These are phyloP conservation scores for Boletus bicolor DNA, from an alignment of 768 basidiomycete genomes.

Conservation along the genomic window DNA sequence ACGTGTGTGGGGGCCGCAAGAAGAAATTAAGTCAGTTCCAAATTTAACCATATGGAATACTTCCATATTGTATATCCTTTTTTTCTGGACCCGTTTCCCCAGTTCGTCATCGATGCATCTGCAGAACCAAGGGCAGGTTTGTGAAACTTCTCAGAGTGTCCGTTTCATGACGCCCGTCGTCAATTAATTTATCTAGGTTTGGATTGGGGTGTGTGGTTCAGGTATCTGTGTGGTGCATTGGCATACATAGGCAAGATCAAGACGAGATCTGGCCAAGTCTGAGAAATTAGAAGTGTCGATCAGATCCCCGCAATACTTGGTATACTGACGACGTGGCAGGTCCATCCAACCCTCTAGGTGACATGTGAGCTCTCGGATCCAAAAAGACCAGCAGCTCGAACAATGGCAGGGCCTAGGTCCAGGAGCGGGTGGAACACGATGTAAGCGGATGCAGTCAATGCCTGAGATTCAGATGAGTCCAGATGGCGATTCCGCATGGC, in stretches of 20 bases:
- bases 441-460: neutral
- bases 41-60: neutral
- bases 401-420: neutral
- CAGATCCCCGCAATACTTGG: neutral
- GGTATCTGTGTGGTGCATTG: neutral
- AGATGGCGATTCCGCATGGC: too few species aligned
- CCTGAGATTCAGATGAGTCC: neutral
- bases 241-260: too few species aligned
- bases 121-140: neutral
- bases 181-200: neutral
- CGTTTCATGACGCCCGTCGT: too few species aligned
- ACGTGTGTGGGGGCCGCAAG: too few species aligned
- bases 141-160: too few species aligned
- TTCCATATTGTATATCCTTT: neutral
- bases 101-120: neutral
- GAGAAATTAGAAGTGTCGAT: neutral
- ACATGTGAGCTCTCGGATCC: neutral
- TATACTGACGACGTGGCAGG: neutral
- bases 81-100: neutral
- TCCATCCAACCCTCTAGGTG: neutral
- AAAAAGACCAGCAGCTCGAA: neutral
- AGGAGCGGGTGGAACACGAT: neutral
- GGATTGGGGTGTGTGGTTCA: neutral
- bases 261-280: neutral
- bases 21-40: neutral